Base-by-base conservation (phyloP, 2,329 filamentous ascomycete species). In the Huntiella moniliformis region DNA sequence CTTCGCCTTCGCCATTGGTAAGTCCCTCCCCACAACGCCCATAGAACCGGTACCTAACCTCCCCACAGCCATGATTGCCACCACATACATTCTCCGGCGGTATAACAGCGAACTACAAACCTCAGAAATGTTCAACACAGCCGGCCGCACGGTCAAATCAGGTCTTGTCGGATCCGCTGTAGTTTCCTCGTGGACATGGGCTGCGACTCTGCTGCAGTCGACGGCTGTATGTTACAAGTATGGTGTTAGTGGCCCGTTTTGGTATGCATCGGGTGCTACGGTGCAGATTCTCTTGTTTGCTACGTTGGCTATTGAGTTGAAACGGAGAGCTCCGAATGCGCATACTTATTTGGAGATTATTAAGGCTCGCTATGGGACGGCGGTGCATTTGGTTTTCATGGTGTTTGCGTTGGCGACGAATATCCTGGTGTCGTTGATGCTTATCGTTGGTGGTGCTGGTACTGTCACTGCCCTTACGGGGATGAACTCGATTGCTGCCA, bases 111-210 rank as follows among this genome's bases (percentile, higher is more conserved):
- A 91, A 59, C 66, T 87, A 3, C 85, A 93, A 60, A 94, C 87
- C 0, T 87, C 82, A 0, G 86, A 94, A 63, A 91, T 86, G 74
- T 94, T 94, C 67, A 86, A 73, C 52, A 93, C 86, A 0, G 86
- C 86, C 42, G 85, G 85, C 13, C 71, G 87, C 51, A 86, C 82
- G 1, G 83, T 94, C 53, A 94, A 93, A 58, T 86, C 83, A 6
- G 87, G 86, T 38, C 68, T 94, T 11, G 84, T 93, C 1, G 82
- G 83, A 8, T 82, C 83, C 4, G 86, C 85, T 12, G 86, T 94
- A n/a, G 84, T 93, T 3, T 87, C 81, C 12, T 86, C 80, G 4
- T 94, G 87, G 86, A 93, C 86, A 0, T 93, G 85, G 85, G 85
- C 84, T 0, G 85, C 83, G 16, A 91, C 83, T 0, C 66, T 88